A percentile compares a stretch with the other conserved stretches of the same genome.
These are phyloP conservation scores for Thymus quinquecostatus DNA, from an alignment of 257 asterid genomes.

Conservation along the genomic window DNA sequence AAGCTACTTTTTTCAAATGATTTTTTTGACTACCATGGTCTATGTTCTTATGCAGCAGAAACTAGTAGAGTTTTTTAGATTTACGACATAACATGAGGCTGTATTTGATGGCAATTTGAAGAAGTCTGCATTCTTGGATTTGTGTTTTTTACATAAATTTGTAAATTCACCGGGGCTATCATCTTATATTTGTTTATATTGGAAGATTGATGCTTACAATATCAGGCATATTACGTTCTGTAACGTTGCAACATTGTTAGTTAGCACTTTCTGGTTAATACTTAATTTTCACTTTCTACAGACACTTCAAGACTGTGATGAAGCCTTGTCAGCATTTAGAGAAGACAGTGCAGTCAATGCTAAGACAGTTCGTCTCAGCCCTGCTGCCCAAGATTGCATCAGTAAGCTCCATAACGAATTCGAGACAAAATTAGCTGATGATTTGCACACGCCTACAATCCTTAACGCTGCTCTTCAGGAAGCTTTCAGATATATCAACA, in stretches of 20 bases:
- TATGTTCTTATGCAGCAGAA: conserved; percentile 3
- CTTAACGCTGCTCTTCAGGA: conserved; percentile 67
- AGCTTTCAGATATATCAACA: conserved; percentile 62
- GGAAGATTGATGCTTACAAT: conserved; percentile 3
- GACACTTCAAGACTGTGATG: conserved; percentile 75
- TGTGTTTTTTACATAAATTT: background rate
- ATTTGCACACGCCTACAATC: conserved; percentile 76
- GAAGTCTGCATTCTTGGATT: conserved; percentile 13
- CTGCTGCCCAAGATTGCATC: conserved; percentile 59
- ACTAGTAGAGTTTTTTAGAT: background rate
- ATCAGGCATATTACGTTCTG: background rate
- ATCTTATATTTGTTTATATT: background rate
- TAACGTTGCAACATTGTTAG: conserved; percentile 6
- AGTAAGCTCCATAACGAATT: conserved; percentile 60
- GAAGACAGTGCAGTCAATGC: conserved; percentile 43
- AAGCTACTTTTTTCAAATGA: background rate
- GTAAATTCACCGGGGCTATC: background rate
- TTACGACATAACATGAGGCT: background rate
- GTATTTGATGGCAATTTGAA: background rate
- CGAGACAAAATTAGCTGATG: conserved; percentile 72
- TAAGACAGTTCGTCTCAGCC: conserved; percentile 42
- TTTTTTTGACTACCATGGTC: background rate
- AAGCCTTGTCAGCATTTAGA: conserved; percentile 43
- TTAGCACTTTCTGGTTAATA: background rate
- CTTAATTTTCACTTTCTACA: conserved; percentile 35